Percentiles rank a stretch among this genome's conserved stretches.
phyloP scores from a whole-genome alignment of 202 grass and related monocot species.

The Zoysia matrella region DNA sequence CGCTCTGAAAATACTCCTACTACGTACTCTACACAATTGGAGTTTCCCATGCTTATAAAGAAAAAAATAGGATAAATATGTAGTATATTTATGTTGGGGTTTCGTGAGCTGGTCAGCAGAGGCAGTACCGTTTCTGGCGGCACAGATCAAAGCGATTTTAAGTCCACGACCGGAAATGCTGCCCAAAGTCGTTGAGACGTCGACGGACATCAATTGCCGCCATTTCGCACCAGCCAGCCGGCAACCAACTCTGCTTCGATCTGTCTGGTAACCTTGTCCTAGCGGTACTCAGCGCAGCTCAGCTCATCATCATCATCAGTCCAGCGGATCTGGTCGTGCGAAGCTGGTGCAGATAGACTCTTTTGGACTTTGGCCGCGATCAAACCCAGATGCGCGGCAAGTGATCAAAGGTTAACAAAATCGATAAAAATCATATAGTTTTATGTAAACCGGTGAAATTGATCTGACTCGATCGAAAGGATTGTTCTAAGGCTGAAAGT shows the following conservation, averaged over 20 bases:
- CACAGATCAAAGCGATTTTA: background rate
- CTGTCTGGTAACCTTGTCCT: background rate
- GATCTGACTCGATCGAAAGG: too few species aligned
- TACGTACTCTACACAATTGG: too few species aligned
- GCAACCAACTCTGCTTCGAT: background rate
- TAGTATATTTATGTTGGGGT: too few species aligned
- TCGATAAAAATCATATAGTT: too few species aligned
- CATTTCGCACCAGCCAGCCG: conserved; percentile 17
- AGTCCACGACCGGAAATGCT: conserved; percentile 30
- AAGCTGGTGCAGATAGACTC: background rate
- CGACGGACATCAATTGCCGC: conserved; percentile 36
- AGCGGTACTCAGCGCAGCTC: background rate
- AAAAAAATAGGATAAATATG: too few species aligned
- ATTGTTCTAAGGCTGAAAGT: too few species aligned
- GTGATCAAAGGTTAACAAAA: too few species aligned
- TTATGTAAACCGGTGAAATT: too few species aligned
- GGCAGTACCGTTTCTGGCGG: too few species aligned
- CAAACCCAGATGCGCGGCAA: background rate
- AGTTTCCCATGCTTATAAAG: too few species aligned
- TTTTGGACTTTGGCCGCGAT: background rate
- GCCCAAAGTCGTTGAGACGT: conserved; percentile 30
- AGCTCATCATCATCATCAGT: background rate
- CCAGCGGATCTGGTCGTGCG: background rate
- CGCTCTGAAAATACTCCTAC: too few species aligned
- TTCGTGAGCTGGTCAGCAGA: too few species aligned